Evolutionary conservation across 257 asterid genomes (phyloP).

Genomic region (Plantago ovata): DNA sequence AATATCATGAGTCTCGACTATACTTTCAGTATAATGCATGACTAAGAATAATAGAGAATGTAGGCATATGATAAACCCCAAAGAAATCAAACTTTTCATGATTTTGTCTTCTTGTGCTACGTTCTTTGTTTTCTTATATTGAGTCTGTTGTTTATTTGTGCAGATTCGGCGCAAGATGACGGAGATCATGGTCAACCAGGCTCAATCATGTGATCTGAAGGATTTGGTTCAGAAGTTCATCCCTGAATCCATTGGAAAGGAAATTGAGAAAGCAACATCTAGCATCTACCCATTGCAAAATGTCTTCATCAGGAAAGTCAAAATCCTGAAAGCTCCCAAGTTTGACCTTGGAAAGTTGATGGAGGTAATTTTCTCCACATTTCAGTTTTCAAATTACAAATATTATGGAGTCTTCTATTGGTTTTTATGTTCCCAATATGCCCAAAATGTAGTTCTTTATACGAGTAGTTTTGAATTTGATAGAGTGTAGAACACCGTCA

Average conservation of each 20-base stretch:
- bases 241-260: conserved; percentile 81
- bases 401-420: too few species aligned
- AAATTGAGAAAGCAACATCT: conserved; percentile 77
- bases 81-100: not conserved
- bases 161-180: conserved; percentile 84
- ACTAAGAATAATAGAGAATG: not conserved
- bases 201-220: conserved; percentile 72
- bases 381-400: too few species aligned
- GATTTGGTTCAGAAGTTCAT: conserved; percentile 75
- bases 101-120: not conserved
- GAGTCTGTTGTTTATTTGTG: not conserved
- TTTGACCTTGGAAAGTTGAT: conserved; percentile 75
- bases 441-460: too few species aligned
- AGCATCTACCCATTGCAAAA: conserved; percentile 80
- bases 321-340: conserved; percentile 82
- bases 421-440: too few species aligned
- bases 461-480: too few species aligned
- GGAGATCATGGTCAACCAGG: conserved; percentile 76
- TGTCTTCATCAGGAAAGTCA: conserved; percentile 71
- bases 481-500: too few species aligned
- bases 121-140: not conserved
- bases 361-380: conserved; percentile 51
- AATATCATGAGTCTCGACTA: not conserved
- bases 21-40: not conserved
- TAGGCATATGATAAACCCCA: not conserved